These are phyloP conservation scores for Aaosphaeria pasadenensis DNA, from an alignment of 2,329 filamentous ascomycete species.

Conservation along the genomic window DNA sequence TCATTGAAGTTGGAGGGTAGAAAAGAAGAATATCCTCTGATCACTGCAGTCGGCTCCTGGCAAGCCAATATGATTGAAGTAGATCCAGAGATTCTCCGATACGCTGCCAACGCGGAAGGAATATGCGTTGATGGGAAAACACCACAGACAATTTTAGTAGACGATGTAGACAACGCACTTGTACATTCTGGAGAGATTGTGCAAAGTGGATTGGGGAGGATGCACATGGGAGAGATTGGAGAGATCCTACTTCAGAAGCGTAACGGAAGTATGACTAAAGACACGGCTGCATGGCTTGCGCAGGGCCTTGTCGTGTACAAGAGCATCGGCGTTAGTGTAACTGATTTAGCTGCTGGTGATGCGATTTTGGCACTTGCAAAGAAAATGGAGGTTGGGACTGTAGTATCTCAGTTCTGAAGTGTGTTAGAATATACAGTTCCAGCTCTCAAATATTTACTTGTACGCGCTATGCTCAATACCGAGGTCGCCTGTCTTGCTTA, in stretches of 20 bases:
- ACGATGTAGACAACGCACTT: conserved; percentile 40
- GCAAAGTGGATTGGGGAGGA: conserved; percentile 33
- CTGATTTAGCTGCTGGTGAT: conserved; percentile 46
- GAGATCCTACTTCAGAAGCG: conserved; percentile 2
- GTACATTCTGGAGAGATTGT: conserved; percentile 48
- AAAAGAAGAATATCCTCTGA: conserved; percentile 12
- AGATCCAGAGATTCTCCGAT: conserved; percentile 41
- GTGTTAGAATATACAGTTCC: too few species aligned
- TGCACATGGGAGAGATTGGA: conserved; percentile 1
- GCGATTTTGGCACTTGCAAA: conserved; percentile 13
- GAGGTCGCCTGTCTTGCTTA: too few species aligned
- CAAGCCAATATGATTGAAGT: conserved; percentile 48
- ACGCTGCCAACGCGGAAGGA: background rate
- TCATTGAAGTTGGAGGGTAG: conserved; percentile 22
- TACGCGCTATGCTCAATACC: too few species aligned
- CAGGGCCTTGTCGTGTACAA: conserved; percentile 47
- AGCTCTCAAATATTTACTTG: too few species aligned
- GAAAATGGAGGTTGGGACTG: too few species aligned
- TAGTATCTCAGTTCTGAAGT: too few species aligned
- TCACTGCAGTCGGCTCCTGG: conserved; percentile 28
- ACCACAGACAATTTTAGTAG: conserved; percentile 14
- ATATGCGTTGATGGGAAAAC: background rate
- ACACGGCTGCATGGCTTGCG: conserved; percentile 11
- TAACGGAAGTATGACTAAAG: too few species aligned
- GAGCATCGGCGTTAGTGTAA: conserved; percentile 50